A percentile compares a stretch with the other conserved stretches of the same genome.
phyloP scores from a whole-genome alignment of 257 asterid genomes.

The Salvia hispanica region DNA sequence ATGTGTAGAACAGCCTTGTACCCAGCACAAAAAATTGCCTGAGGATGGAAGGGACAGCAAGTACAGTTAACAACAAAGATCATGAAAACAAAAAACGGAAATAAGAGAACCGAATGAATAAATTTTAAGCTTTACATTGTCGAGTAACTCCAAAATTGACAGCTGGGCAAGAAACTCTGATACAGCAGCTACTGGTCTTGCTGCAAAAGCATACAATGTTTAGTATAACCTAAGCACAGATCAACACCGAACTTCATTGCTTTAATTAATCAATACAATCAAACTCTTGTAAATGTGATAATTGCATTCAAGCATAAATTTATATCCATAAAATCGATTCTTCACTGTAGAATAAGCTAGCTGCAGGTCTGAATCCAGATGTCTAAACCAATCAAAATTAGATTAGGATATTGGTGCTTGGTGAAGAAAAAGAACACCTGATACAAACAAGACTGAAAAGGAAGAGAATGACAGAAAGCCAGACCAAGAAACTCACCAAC shows the following conservation, averaged over 20 bases:
- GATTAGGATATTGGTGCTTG: neutral
- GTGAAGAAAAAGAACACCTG: neutral
- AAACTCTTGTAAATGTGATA: conserved; percentile 1
- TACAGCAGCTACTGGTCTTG: conserved; percentile 66
- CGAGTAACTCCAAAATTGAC: conserved; percentile 89
- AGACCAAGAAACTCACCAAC: conserved; percentile 50
- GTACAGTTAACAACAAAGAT: conserved; percentile 1
- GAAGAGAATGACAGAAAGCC: neutral
- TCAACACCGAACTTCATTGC: neutral
- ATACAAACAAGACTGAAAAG: neutral
- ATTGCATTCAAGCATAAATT: neutral
- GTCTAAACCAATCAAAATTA: neutral
- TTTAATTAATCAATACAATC: neutral
- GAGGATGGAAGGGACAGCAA: conserved; percentile 20
- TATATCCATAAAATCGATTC: neutral
- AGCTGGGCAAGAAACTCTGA: conserved; percentile 84
- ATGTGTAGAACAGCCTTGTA: conserved; percentile 95
- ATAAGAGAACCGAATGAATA: neutral
- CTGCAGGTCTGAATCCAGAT: neutral
- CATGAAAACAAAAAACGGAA: neutral
- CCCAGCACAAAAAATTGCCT: conserved; percentile 99
- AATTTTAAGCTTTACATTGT: conserved; percentile 59
- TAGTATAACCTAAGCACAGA: neutral
- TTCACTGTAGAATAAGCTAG: neutral
- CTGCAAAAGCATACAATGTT: conserved; percentile 44